Conservation (phyloP, 2,329 filamentous ascomycete species). For the Sarocladium oryzae region DNA sequence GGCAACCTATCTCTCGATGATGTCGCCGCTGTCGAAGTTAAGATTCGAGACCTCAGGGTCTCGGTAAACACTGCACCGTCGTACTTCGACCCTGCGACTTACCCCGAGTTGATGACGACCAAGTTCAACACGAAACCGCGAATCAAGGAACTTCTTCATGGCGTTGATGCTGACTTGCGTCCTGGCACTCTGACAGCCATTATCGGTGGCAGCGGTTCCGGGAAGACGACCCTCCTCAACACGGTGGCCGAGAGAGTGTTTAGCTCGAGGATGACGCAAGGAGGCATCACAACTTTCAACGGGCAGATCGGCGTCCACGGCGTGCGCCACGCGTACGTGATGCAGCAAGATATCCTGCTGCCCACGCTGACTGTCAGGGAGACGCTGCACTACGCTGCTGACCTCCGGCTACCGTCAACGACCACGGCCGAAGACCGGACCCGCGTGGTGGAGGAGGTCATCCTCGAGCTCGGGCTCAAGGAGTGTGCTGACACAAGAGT, state of each 20-base stretch:
- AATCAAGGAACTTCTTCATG: constrained; percentile 51
- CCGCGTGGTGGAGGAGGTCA: constrained; percentile 67
- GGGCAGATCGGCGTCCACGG: constrained; percentile 43
- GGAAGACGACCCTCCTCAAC: constrained; percentile 68
- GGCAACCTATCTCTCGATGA: constrained; percentile 39
- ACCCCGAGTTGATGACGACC: constrained; percentile 30
- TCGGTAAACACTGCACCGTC: constrained; percentile 53
- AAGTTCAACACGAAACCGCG: constrained; percentile 29
- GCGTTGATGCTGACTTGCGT: constrained; percentile 56
- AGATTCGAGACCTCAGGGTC: constrained; percentile 47
- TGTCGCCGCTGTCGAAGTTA: constrained; percentile 49
- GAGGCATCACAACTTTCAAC: constrained; percentile 58
- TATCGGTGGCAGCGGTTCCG: constrained; percentile 66
- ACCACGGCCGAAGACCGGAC: constrained; percentile 52
- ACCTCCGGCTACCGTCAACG: constrained; percentile 60
- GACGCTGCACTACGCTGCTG: constrained; percentile 66
- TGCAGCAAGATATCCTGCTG: constrained; percentile 69
- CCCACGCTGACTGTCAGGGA: constrained; percentile 70
- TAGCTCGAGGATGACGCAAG: constrained; percentile 42
- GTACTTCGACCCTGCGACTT: constrained; percentile 41
- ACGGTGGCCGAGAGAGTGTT: constrained; percentile 63
- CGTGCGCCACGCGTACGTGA: constrained; percentile 62
- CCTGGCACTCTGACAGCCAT: constrained; percentile 67
- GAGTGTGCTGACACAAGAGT: constrained; percentile 72
- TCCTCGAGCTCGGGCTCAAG: constrained; percentile 67